These are phyloP conservation scores for Aspergillus thermomutatus DNA, from an alignment of 2,329 filamentous ascomycete species.

Conservation along the genomic window DNA sequence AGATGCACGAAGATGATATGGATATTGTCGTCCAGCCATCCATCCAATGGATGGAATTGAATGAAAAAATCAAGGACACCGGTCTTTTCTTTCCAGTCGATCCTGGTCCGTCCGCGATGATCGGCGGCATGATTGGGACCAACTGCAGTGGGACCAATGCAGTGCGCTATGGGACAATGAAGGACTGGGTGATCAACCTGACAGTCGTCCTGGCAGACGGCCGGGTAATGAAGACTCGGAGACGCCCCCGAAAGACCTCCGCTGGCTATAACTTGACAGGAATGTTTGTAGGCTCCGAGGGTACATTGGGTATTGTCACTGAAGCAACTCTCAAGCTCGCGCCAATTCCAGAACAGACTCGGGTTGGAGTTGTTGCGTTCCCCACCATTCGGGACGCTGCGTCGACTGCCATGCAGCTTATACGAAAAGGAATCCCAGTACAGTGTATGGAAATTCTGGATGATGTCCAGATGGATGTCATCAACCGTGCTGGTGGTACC, in stretches of 20 bases:
- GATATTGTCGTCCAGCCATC: slow-evolving; percentile 89
- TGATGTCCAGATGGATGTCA: slow-evolving; percentile 61
- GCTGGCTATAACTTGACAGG: slow-evolving; percentile 70
- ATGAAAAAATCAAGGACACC: slow-evolving; percentile 67
- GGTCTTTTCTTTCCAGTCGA: slow-evolving; percentile 91
- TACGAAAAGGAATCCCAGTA: slow-evolving; percentile 63
- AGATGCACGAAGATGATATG: slow-evolving; percentile 82
- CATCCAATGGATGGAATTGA: slow-evolving; percentile 88
- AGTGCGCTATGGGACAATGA: slow-evolving; percentile 69
- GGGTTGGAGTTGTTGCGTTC: slow-evolving; percentile 64
- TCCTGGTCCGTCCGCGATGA: slow-evolving; percentile 64
- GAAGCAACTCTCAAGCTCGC: slow-evolving; percentile 68
- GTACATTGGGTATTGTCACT: slow-evolving; percentile 68
- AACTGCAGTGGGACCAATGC: slow-evolving; percentile 64
- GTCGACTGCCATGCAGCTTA: slow-evolving; percentile 60
- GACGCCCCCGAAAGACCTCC: slow-evolving; percentile 64
- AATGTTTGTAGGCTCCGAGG: slow-evolving; percentile 68
- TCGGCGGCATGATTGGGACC: slow-evolving; percentile 63
- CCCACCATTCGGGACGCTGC: slow-evolving; percentile 60
- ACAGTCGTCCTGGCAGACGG: slow-evolving; percentile 70
- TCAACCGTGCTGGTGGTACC: slow-evolving; percentile 63
- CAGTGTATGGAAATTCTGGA: slow-evolving; percentile 65
- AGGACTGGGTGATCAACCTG: slow-evolving; percentile 69
- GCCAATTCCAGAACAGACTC: slow-evolving; percentile 59
- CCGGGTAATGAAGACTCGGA: slow-evolving; percentile 64